These are phyloP conservation scores for Penicillium canariense DNA, from an alignment of 495 filamentous ascomycete genomes.

Conservation along the genomic window DNA sequence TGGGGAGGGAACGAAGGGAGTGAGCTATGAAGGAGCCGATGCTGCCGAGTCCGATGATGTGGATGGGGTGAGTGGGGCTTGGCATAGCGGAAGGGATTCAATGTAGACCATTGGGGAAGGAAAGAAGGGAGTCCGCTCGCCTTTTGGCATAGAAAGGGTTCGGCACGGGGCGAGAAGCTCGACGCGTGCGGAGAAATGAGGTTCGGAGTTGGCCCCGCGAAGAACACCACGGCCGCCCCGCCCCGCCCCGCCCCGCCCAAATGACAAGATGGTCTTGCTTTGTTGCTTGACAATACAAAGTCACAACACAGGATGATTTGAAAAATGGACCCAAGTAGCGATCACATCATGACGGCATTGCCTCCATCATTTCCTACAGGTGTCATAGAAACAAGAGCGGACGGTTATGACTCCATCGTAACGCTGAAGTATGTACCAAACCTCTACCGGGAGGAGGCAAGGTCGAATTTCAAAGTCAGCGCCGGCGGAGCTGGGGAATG, in stretches of 20 bases:
- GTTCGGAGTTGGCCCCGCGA: neutral
- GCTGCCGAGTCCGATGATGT: constrained; percentile 51
- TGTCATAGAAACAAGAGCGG: too few species aligned
- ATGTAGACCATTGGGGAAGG: neutral
- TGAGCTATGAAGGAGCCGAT: constrained; percentile 55
- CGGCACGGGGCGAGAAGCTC: neutral
- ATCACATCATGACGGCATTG: too few species aligned
- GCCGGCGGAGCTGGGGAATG: too few species aligned
- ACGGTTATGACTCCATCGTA: too few species aligned
- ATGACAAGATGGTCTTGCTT: neutral
- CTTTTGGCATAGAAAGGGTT: neutral
- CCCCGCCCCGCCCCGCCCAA: neutral
- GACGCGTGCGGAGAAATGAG: neutral
- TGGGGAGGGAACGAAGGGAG: constrained; percentile 43
- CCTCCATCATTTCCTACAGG: too few species aligned
- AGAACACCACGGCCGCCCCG: too few species aligned
- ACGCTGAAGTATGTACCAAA: too few species aligned
- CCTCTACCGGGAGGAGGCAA: too few species aligned
- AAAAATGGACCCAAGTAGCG: too few species aligned
- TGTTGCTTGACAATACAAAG: too few species aligned
- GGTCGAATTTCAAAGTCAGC: too few species aligned
- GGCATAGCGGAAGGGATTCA: neutral
- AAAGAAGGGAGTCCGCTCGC: neutral
- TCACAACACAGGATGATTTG: too few species aligned
- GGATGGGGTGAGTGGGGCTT: constrained; percentile 23